Evolutionary conservation across 192 early-diverging fungal species (phyloP).

Genomic region (Dimargaris verticillata): DNA sequence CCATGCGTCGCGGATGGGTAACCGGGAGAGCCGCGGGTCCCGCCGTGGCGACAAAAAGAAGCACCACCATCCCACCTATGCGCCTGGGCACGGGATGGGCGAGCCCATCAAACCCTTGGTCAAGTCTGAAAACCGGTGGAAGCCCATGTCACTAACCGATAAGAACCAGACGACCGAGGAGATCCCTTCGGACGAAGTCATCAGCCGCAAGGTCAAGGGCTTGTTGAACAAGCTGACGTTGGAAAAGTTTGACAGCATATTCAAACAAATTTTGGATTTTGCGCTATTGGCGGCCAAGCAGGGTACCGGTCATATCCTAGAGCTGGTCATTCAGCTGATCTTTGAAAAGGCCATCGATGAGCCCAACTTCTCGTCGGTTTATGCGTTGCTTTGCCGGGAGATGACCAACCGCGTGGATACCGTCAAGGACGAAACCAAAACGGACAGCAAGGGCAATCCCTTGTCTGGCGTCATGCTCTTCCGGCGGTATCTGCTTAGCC

Average conservation of each 20-base stretch:
- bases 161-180: slow-evolving; percentile 29
- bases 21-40: slow-evolving; percentile 7
- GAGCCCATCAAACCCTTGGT: slow-evolving; percentile 63
- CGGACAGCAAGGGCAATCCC: slow-evolving; percentile 33
- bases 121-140: slow-evolving; percentile 71
- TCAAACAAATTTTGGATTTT: slow-evolving; percentile 62
- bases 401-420: slow-evolving; percentile 47
- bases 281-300: slow-evolving; percentile 53
- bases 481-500: slow-evolving; percentile 79
- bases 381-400: slow-evolving; percentile 69
- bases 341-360: slow-evolving; percentile 96
- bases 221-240: slow-evolving; percentile 93
- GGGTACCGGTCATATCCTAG: slow-evolving; percentile 52
- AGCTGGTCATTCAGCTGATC: slow-evolving; percentile 66
- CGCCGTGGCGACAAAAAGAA: slow-evolving; percentile 8
- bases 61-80: slow-evolving; percentile 3
- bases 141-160: slow-evolving; percentile 33
- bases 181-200: slow-evolving; percentile 31
- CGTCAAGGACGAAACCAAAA: slow-evolving; percentile 43
- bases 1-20: slow-evolving; percentile 3
- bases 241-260: slow-evolving; percentile 83
- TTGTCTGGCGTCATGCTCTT: slow-evolving; percentile 50
- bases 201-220: slow-evolving; percentile 66
- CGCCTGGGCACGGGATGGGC: slow-evolving; percentile 18
- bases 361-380: slow-evolving; percentile 76